A percentile compares a stretch with the other conserved stretches of the same genome.
These are phyloP conservation scores for Cystobasidium onofrii DNA, from an alignment of 768 basidiomycete genomes.

Conservation along the genomic window DNA sequence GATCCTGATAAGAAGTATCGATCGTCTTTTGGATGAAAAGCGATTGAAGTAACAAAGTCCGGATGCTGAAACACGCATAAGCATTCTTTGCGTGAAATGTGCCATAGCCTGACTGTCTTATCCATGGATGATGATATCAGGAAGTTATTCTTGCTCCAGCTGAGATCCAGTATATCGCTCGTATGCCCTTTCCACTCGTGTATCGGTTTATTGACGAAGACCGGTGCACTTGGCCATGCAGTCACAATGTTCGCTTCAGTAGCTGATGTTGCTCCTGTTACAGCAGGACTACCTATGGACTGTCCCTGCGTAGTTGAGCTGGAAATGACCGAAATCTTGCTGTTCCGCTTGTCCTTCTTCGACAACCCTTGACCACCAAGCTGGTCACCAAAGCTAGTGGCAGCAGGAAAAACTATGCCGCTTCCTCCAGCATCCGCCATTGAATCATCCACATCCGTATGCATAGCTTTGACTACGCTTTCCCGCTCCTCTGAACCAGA, in stretches of 20 bases:
- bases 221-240: slow-evolving; percentile 18
- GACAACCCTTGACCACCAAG: not conserved
- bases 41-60: slow-evolving; percentile 43
- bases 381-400: not conserved
- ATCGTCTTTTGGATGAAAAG: slow-evolving; percentile 43
- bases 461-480: not conserved
- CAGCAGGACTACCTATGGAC: not conserved
- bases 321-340: slow-evolving; percentile 2
- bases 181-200: slow-evolving; percentile 40
- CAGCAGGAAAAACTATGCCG: not conserved
- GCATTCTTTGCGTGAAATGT: slow-evolving; percentile 39
- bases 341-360: slow-evolving; percentile 3
- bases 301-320: not conserved
- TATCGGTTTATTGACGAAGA: slow-evolving; percentile 37
- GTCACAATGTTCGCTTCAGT: not conserved
- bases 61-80: slow-evolving; percentile 42
- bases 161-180: slow-evolving; percentile 41
- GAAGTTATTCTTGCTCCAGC: slow-evolving; percentile 45
- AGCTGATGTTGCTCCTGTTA: not conserved
- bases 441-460: not conserved
- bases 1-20: slow-evolving; percentile 43
- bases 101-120: slow-evolving; percentile 43
- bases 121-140: slow-evolving; percentile 42
- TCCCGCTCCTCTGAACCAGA: slow-evolving; percentile 21
- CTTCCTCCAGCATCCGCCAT: not conserved